Percentiles rank a stretch among this genome's conserved stretches.
Evolutionary conservation across 2,329 filamentous ascomycete genomes (phyloP).

Genomic region (Fusarium veterinarium): DNA sequence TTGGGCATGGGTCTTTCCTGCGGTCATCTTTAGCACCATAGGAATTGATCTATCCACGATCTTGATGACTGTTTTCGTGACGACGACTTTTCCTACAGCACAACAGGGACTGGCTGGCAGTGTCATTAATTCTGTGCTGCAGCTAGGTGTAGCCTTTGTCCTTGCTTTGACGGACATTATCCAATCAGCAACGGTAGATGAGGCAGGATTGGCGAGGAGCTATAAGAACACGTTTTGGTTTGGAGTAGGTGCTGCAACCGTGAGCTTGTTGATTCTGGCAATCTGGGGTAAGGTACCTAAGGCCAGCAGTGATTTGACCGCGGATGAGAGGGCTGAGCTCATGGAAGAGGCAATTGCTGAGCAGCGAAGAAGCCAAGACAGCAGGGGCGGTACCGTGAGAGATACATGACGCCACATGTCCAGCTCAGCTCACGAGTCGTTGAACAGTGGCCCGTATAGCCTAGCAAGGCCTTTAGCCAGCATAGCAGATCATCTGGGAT

Average conservation of each 20-base stretch:
- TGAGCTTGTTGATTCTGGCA: background rate
- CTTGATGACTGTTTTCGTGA: background rate
- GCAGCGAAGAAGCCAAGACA: background rate
- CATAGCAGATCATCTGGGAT: background rate
- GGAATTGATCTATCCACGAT: background rate
- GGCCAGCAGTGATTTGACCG: background rate
- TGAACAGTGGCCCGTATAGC: background rate
- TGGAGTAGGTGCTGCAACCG: background rate
- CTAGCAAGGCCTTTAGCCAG: background rate
- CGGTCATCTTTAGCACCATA: background rate
- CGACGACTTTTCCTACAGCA: background rate
- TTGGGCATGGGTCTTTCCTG: background rate
- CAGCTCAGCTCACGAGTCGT: background rate
- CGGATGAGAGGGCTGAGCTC: background rate
- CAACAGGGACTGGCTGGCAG: background rate
- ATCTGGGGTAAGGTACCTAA: background rate
- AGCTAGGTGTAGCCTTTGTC: background rate
- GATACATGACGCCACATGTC: background rate
- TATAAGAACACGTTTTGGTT: background rate
- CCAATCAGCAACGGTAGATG: background rate
- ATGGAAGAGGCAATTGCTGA: background rate
- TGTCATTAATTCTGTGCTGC: background rate
- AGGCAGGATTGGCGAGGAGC: background rate
- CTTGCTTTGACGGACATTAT: background rate
- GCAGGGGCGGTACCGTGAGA: background rate